Percentiles rank a stretch among this genome's conserved stretches.
phyloP scores from a whole-genome alignment of 129 eudicot genomes.

The Mikania micrantha region DNA sequence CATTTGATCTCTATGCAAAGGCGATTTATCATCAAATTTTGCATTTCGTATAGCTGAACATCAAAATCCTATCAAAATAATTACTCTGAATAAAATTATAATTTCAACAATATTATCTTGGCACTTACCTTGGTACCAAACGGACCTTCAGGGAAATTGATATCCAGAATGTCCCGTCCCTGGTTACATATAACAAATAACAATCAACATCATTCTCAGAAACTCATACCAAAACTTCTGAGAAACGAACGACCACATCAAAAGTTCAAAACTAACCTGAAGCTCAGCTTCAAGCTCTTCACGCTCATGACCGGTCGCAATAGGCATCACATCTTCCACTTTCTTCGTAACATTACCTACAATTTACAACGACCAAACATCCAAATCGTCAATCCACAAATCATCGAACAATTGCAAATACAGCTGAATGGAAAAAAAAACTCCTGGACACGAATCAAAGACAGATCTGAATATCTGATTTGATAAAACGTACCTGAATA shows the following conservation, averaged over 20 bases:
- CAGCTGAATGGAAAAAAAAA: not conserved
- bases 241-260: not conserved
- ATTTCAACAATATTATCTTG: not conserved
- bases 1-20: too few relatives aligned
- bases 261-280: conserved; percentile 39
- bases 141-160: conserved; percentile 47
- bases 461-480: conserved; percentile 21
- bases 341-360: conserved; percentile 27
- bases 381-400: not conserved
- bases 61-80: too few relatives aligned
- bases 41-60: too few relatives aligned
- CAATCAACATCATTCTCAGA: not conserved
- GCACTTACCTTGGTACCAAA: conserved; percentile 42
- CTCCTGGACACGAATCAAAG: not conserved
- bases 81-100: not conserved
- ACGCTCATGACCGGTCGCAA: conserved; percentile 69
- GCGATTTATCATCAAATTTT: too few relatives aligned
- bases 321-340: conserved; percentile 62
- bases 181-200: conserved; percentile 6
- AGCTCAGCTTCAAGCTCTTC: conserved; percentile 75
- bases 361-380: not conserved
- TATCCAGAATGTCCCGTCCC: conserved; percentile 49
- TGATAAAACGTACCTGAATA: conserved; percentile 19
- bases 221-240: not conserved
- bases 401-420: not conserved